Evolutionary conservation across 345 rosid genomes (phyloP).

Genomic region (Pugionium cornutum): DNA sequence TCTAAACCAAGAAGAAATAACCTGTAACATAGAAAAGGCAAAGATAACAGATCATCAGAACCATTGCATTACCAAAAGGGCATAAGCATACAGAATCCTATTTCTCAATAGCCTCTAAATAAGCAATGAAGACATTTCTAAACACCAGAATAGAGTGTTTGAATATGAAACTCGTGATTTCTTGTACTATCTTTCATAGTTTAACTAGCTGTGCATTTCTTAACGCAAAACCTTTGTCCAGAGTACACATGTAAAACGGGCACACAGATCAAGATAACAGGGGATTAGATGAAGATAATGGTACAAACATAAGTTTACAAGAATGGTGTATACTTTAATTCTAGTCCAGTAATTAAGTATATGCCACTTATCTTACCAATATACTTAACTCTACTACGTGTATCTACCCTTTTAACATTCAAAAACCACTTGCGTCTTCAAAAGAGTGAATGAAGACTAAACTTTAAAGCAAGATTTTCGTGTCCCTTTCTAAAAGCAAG

Average conservation of each 20-base stretch:
- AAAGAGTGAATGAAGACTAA: constrained; percentile 6
- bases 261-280: constrained; percentile 10
- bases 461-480: constrained; percentile 12
- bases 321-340: neutral
- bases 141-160: neutral
- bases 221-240: constrained; percentile 3
- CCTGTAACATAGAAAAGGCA: constrained; percentile 45
- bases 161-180: neutral
- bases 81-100: neutral
- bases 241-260: constrained; percentile 11
- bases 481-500: constrained; percentile 26
- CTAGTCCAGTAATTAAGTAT: neutral
- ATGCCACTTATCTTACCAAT: constrained; percentile 5
- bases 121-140: constrained; percentile 10
- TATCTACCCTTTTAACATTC: constrained; percentile 13
- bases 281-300: neutral
- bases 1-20: constrained; percentile 96
- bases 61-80: constrained; percentile 5
- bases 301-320: constrained; percentile 7
- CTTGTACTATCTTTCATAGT: constrained; percentile 6
- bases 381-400: constrained; percentile 16
- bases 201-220: neutral
- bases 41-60: constrained; percentile 17
- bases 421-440: constrained; percentile 18
- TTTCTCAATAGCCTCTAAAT: neutral